phyloP scores from a whole-genome alignment of 1,284 basidiomycete species.

The Pulveroboletus sp. region DNA sequence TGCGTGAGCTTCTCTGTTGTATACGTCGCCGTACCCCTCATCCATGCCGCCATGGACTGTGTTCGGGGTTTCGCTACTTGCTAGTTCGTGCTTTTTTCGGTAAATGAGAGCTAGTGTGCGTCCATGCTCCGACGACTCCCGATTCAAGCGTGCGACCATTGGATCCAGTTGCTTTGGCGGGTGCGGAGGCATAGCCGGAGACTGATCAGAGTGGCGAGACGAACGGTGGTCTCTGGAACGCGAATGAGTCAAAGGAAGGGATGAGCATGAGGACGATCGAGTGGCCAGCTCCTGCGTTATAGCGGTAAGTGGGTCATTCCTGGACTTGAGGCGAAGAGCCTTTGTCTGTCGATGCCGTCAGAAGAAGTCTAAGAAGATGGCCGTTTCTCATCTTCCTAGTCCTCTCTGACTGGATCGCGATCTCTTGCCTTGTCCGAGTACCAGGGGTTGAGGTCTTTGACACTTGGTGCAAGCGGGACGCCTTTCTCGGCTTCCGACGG shows the following conservation, averaged over 20 bases:
- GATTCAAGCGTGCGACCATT: constrained; percentile 50
- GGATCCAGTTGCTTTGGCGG: constrained; percentile 38
- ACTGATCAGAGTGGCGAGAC: constrained; percentile 11
- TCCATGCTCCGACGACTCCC: constrained; percentile 69
- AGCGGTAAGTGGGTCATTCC: constrained; percentile 67
- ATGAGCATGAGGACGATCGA: constrained; percentile 19
- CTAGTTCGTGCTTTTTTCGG: constrained; percentile 57
- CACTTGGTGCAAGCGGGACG: constrained; percentile 64
- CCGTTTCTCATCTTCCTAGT: constrained; percentile 24
- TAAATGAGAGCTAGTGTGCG: constrained; percentile 66
- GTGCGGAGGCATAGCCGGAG: constrained; percentile 20
- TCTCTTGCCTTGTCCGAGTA: constrained; percentile 48
- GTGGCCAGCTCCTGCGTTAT: constrained; percentile 64
- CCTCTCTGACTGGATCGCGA: constrained; percentile 30
- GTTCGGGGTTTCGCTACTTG: constrained; percentile 64
- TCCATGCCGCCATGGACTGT: constrained; percentile 54
- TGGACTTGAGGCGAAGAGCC: constrained; percentile 58
- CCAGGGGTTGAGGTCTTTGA: constrained; percentile 76
- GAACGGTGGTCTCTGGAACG: constrained; percentile 8
- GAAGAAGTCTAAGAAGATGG: neutral
- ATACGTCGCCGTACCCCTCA: constrained; percentile 63
- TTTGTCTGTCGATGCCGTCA: constrained; percentile 40
- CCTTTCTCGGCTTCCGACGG: constrained; percentile 63
- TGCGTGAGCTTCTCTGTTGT: constrained; percentile 64
- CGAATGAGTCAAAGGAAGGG: constrained; percentile 2